These are phyloP conservation scores for Quercus phellos DNA, from an alignment of 331 rosid species.

Conservation along the genomic window DNA sequence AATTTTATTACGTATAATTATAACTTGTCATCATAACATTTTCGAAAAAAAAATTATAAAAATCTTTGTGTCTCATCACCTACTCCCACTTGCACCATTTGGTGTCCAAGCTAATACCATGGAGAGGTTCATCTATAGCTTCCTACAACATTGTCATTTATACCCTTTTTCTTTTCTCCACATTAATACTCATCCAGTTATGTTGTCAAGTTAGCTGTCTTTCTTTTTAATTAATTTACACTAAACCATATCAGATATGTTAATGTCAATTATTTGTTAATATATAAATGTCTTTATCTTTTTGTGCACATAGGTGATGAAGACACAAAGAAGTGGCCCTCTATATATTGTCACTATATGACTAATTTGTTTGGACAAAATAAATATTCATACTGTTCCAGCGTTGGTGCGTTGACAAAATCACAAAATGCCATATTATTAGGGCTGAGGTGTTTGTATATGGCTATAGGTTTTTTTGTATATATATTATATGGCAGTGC, in stretches of 20 bases:
- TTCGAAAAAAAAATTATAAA: too few relatives aligned
- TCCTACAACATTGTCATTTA: not conserved
- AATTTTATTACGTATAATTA: too few relatives aligned
- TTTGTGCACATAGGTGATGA: not conserved
- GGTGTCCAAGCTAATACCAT: not conserved
- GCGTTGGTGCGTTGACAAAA: slow-evolving; percentile 20
- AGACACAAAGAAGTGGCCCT: slow-evolving; percentile 14
- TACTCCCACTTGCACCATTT: too few relatives aligned
- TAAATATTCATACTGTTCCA: not conserved
- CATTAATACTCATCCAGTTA: not conserved
- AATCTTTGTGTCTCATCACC: too few relatives aligned
- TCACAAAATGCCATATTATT: not conserved
- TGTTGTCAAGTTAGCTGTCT: not conserved
- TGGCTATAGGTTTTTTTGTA: not conserved
- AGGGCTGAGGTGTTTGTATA: too few relatives aligned
- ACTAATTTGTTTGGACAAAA: not conserved
- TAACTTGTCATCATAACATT: too few relatives aligned
- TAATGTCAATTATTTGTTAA: not conserved
- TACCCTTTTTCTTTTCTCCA: not conserved
- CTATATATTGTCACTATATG: not conserved
- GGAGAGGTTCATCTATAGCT: not conserved
- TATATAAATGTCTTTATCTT: not conserved
- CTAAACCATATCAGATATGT: not conserved
- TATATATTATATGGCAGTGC: not conserved
- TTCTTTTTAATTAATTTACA: not conserved